Evolutionary conservation across 768 basidiomycete species (phyloP).

Genomic region (Calocera viscosa): DNA sequence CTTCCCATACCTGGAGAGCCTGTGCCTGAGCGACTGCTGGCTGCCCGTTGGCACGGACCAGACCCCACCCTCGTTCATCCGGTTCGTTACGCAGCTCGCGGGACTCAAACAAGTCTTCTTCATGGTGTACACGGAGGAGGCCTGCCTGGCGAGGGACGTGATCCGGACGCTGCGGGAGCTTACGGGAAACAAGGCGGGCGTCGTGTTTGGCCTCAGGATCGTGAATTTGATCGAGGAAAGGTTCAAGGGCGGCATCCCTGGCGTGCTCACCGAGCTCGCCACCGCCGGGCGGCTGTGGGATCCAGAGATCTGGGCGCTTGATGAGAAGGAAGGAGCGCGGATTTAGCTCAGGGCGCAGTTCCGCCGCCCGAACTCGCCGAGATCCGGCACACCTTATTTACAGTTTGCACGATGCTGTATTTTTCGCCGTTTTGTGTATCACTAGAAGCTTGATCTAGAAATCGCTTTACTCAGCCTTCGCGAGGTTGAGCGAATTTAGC

Average conservation of each 20-base stretch:
- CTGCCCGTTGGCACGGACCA: neutral
- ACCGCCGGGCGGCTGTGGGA: neutral
- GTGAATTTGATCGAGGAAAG: slow-evolving; percentile 9
- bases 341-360: neutral
- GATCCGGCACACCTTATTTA: too few species aligned
- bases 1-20: neutral
- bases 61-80: neutral
- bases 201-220: neutral
- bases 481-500: neutral
- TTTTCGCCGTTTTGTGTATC: neutral
- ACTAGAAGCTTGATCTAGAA: neutral
- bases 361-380: too few species aligned
- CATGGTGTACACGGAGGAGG: slow-evolving; percentile 7
- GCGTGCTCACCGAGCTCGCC: neutral
- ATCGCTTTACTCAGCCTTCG: neutral
- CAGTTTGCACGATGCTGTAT: neutral
- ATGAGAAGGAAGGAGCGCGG: neutral
- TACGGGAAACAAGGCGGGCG: neutral
- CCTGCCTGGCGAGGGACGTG: neutral
- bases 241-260: slow-evolving; percentile 6
- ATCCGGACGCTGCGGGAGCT: neutral
- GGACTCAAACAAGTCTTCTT: neutral
- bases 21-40: slow-evolving; percentile 7
- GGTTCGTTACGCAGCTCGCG: neutral
- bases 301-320: neutral